Conservation (phyloP, 2,329 filamentous ascomycete species). For the Beauveria asiatica region DNA sequence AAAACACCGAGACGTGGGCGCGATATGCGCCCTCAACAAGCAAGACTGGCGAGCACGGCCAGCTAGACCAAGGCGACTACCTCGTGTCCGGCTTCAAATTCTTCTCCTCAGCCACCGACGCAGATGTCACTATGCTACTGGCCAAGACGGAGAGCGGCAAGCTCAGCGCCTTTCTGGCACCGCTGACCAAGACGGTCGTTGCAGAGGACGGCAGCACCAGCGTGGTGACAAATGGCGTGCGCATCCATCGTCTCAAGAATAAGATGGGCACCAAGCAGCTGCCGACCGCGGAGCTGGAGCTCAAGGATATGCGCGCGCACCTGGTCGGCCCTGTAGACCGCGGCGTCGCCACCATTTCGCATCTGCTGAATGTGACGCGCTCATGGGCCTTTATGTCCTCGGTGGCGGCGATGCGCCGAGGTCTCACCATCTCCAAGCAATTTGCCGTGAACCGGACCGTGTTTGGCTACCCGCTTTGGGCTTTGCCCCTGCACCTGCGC, state of each 20-base stretch:
- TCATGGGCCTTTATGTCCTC: constrained; percentile 9
- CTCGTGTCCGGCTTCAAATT: constrained; percentile 14
- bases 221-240: constrained; percentile 12
- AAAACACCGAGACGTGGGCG: constrained; percentile 13
- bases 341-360: constrained; percentile 12
- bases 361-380: constrained; percentile 13
- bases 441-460: constrained; percentile 7
- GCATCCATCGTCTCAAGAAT: constrained; percentile 13
- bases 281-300: constrained; percentile 12
- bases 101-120: constrained; percentile 13
- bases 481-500: constrained; percentile 13
- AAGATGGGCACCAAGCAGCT: constrained; percentile 14
- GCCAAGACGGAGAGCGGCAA: constrained; percentile 13
- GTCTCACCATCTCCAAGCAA: constrained; percentile 6
- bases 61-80: constrained; percentile 13
- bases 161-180: constrained; percentile 12
- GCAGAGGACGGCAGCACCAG: constrained; percentile 2
- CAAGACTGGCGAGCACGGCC: background rate
- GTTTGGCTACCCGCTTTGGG: constrained; percentile 11
- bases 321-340: constrained; percentile 10
- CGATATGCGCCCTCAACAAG: background rate
- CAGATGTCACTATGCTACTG: constrained; percentile 11
- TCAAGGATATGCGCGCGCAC: constrained; percentile 11
- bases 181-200: constrained; percentile 3
- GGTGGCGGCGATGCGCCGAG: constrained; percentile 9